Conservation (phyloP, 2,329 filamentous ascomycete genomes). For the Fusarium mundagurra region DNA sequence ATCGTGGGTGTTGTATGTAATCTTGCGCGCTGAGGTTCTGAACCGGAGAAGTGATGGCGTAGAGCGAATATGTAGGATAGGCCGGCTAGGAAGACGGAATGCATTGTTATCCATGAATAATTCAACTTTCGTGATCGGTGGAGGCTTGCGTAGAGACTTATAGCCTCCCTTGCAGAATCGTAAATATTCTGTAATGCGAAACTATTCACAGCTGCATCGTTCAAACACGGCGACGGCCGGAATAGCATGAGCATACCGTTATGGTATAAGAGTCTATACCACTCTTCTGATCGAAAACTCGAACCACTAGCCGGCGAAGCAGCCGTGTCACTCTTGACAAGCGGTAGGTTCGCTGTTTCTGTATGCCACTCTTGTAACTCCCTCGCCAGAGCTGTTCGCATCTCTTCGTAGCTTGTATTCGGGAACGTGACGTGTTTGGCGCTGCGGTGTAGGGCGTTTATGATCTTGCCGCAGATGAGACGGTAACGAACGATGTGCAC, state of each 20-base stretch:
- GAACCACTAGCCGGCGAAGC: constrained; percentile 43
- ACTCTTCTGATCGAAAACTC: constrained; percentile 53
- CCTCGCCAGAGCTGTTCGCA: constrained; percentile 34
- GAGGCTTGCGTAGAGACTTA: constrained; percentile 55
- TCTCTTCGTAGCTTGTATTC: constrained; percentile 21
- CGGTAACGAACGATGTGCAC: constrained; percentile 53
- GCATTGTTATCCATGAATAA: constrained; percentile 60
- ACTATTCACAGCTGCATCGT: constrained; percentile 40
- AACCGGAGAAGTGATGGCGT: constrained; percentile 49
- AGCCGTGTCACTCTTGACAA: constrained; percentile 39
- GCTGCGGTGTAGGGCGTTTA: constrained; percentile 48
- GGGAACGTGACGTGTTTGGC: constrained; percentile 23
- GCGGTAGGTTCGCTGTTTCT: constrained; percentile 40
- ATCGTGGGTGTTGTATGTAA: constrained; percentile 50
- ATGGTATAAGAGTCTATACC: constrained; percentile 55
- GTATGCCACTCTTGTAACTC: constrained; percentile 48
- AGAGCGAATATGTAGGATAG: constrained; percentile 56
- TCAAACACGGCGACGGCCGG: constrained; percentile 50
- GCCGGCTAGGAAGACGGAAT: constrained; percentile 59
- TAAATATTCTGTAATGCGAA: constrained; percentile 50
- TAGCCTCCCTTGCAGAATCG: constrained; percentile 50
- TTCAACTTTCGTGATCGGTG: constrained; percentile 58
- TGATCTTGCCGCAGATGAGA: constrained; percentile 52
- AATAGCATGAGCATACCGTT: constrained; percentile 56
- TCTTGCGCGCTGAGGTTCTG: not conserved